Conservation (phyloP, 1,284 basidiomycete genomes). For the Farysia itapuensis region DNA sequence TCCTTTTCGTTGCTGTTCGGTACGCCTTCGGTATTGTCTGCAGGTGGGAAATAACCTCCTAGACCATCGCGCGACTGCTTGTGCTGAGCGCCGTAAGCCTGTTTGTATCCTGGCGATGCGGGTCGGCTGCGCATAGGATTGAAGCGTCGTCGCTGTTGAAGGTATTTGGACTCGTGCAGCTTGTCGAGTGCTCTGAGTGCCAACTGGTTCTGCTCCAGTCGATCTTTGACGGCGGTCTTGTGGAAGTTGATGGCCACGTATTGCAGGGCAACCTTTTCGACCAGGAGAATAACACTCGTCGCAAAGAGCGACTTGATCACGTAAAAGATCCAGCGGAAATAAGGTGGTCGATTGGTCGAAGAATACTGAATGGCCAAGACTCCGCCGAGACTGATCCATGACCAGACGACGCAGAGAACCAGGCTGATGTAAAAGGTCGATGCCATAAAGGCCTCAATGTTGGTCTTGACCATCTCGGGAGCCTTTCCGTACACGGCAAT, state of each 20-base stretch:
- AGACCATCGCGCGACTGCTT: conserved; percentile 43
- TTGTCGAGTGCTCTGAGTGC: conserved; percentile 52
- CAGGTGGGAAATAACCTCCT: conserved; percentile 40
- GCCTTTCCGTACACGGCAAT: conserved; percentile 50
- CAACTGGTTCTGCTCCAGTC: conserved; percentile 49
- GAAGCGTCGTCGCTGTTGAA: conserved; percentile 34
- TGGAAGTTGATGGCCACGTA: conserved; percentile 56
- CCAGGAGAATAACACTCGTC: conserved; percentile 44
- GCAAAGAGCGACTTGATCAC: conserved; percentile 49
- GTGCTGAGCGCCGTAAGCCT: conserved; percentile 20
- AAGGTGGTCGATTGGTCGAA: conserved; percentile 20
- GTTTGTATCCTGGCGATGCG: conserved; percentile 38
- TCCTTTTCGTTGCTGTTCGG: not conserved
- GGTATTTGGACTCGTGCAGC: conserved; percentile 52
- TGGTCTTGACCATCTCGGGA: conserved; percentile 47
- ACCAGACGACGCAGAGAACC: conserved; percentile 55
- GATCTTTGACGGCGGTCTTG: conserved; percentile 53
- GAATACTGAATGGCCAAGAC: conserved; percentile 36
- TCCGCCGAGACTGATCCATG: conserved; percentile 57
- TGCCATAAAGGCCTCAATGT: conserved; percentile 49
- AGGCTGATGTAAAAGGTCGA: conserved; percentile 49
- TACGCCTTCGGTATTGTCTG: conserved; percentile 5
- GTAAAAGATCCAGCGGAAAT: conserved; percentile 43
- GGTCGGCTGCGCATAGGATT: conserved; percentile 40
- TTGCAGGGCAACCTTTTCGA: conserved; percentile 48